Evolutionary conservation across 2,329 filamentous ascomycete genomes (phyloP).

Genomic region (Calonectria fujianensis): DNA sequence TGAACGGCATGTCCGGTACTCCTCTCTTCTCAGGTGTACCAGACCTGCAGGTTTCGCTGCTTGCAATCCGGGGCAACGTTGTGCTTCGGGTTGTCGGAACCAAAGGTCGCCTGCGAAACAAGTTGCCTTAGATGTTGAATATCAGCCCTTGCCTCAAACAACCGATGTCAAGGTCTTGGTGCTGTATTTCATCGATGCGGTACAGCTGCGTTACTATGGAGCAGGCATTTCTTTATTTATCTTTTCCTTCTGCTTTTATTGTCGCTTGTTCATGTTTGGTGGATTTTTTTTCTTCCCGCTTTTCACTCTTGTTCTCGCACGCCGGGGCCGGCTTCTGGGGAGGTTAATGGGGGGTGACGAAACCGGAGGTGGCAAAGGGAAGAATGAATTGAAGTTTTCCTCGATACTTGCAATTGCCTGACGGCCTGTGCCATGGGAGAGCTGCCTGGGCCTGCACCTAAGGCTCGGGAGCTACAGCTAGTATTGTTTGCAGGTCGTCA

Average conservation of each 20-base stretch:
- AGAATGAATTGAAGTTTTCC: constrained; percentile 31
- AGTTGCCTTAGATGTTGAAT: constrained; percentile 46
- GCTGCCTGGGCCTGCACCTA: constrained; percentile 15
- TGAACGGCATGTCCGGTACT: constrained; percentile 65
- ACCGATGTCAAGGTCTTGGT: constrained; percentile 25
- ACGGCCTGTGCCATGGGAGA: not conserved
- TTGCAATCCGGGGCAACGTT: constrained; percentile 39
- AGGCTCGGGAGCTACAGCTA: constrained; percentile 7
- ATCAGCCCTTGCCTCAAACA: constrained; percentile 24
- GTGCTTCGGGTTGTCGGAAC: constrained; percentile 39
- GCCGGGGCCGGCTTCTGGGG: constrained; percentile 61
- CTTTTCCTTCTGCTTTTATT: constrained; percentile 55
- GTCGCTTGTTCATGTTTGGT: constrained; percentile 43
- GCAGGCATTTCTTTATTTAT: constrained; percentile 55
- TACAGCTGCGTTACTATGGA: constrained; percentile 59
- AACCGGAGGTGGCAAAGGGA: constrained; percentile 23
- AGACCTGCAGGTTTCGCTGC: constrained; percentile 51
- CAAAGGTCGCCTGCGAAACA: constrained; percentile 41
- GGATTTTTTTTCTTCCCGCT: constrained; percentile 49
- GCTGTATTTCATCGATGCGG: constrained; percentile 60
- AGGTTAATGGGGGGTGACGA: constrained; percentile 53
- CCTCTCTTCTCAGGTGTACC: constrained; percentile 51
- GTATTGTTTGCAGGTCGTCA: constrained; percentile 31
- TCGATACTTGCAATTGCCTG: constrained; percentile 29
- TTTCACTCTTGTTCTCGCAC: constrained; percentile 53